These are phyloP conservation scores for Herpetomonas tarakana DNA, from an alignment of 208 protist species.

Conservation along the genomic window DNA sequence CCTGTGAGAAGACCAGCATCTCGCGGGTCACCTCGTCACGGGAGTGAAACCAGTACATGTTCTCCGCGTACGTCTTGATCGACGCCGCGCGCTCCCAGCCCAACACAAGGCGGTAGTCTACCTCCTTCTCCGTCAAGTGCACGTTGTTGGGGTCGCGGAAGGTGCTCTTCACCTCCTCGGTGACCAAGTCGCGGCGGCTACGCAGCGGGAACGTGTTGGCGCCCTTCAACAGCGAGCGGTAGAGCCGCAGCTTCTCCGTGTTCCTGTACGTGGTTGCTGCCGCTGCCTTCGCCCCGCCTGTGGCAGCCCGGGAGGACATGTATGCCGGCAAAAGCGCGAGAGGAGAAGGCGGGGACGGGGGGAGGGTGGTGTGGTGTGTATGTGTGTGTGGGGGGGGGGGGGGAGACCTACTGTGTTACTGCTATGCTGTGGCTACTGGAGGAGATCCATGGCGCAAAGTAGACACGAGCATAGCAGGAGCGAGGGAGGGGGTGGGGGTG, in stretches of 20 bases:
- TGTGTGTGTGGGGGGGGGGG: too few relatives aligned
- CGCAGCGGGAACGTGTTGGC: conserved; percentile 69
- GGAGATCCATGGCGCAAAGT: too few relatives aligned
- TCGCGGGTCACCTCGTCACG: conserved; percentile 82
- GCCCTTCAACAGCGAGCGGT: conserved; percentile 69
- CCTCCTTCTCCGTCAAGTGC: conserved; percentile 41
- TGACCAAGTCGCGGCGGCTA: conserved; percentile 77
- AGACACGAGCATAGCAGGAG: too few relatives aligned
- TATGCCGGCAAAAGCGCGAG: background rate
- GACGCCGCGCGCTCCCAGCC: conserved; percentile 72
- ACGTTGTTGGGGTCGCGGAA: conserved; percentile 70
- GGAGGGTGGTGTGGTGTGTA: too few relatives aligned
- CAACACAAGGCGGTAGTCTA: conserved; percentile 82
- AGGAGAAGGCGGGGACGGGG: too few relatives aligned
- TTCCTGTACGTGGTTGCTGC: conserved; percentile 41
- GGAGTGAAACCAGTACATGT: conserved; percentile 92
- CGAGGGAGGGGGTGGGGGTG: too few relatives aligned
- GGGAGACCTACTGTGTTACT: too few relatives aligned
- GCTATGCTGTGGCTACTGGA: too few relatives aligned
- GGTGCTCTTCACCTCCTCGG: conserved; percentile 67
- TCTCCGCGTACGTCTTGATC: conserved; percentile 78
- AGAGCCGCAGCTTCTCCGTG: conserved; percentile 68
- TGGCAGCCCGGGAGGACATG: background rate
- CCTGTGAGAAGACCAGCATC: conserved; percentile 78
- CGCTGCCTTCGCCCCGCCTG: conserved; percentile 1